Evolutionary conservation across 2,329 filamentous ascomycete genomes (phyloP), one percentile per base, ranked within the genome.

Genomic region (Cladosporium sp.): DNA sequence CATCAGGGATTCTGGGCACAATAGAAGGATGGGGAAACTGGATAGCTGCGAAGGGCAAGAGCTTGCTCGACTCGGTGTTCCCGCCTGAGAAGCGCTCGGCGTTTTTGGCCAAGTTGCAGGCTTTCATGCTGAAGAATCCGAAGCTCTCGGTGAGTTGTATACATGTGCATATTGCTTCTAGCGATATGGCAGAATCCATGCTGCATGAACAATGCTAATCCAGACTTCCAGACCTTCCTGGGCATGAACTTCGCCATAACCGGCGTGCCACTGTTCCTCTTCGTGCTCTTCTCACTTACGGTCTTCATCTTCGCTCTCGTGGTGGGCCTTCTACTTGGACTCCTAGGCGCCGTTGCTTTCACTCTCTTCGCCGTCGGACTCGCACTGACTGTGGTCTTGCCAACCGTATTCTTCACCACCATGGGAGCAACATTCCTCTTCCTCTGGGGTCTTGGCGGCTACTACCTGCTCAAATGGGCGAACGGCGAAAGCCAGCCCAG

Each of bases 311-410:
- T 90, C 70, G 82, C 87, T 15, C 69, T 89, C 40, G 74, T 85
- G 42, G 79, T 80, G 30, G 86, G 86, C 12, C 67, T 89, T 39
- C 62, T 84, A 17, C 71, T 83, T 42, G 80, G 74, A 5, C 66
- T 82, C 6, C 70, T 83, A 4, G 77, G 73, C 17, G 81, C 80
- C 2, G 68, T 82, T 8, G 67, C 86, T 58, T 89, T 90, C 76
- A 82, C 83, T 1, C 78, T 88, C 50, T 86, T 88, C 76, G 87
- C 85, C 78, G 80, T 85, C 55, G 84, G 85, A 52, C 72, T 90
- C 45, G 88, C 87, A 2, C 75, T 89, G 11, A 70, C 90, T 50
- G 70, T 92, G 40, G 80, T 94, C 15, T 74, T 90, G 0, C 89
- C 89, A 1, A 82, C 85, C 0, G 75, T 93, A 38, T 82, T 89